Evolutionary conservation across 2,329 filamentous ascomycete genomes (phyloP).

Genomic region (Colletotrichum limetticola): DNA sequence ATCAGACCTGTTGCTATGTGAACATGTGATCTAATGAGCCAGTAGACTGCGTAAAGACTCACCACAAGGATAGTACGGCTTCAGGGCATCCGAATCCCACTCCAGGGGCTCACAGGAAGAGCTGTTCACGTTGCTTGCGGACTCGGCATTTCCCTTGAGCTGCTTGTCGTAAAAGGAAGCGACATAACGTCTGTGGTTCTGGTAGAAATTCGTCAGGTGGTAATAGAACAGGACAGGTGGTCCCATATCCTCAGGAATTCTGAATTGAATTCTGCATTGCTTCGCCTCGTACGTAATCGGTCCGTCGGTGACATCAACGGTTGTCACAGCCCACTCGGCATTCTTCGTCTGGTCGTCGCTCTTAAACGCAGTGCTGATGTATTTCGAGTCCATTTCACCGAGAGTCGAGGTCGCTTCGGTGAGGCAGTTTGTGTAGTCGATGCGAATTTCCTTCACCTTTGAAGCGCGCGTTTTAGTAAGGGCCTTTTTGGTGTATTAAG

Average conservation of each 20-base stretch:
- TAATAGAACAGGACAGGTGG: constrained; percentile 95
- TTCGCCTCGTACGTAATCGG: constrained; percentile 50
- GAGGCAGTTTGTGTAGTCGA: constrained; percentile 89
- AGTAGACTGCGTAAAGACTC: not conserved
- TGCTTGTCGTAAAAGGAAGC: constrained; percentile 88
- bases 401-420: constrained; percentile 59
- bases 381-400: constrained; percentile 63
- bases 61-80: constrained; percentile 89
- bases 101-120: constrained; percentile 83
- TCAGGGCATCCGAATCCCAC: constrained; percentile 59
- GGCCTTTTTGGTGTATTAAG: not conserved
- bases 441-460: constrained; percentile 87
- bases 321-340: constrained; percentile 55
- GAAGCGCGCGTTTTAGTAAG: constrained; percentile 7
- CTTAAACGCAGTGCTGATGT: constrained; percentile 79
- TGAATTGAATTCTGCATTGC: constrained; percentile 81
- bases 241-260: constrained; percentile 80
- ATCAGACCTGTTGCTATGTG: constrained; percentile 68
- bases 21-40: not conserved
- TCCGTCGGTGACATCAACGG: constrained; percentile 52
- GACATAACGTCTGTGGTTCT: constrained; percentile 97
- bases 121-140: constrained; percentile 67
- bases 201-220: constrained; percentile 96
- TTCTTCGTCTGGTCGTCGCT: constrained; percentile 52
- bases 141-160: constrained; percentile 75